Base-by-base conservation (phyloP, 208 protist genomes). In the Angomonas ambiguus region DNA sequence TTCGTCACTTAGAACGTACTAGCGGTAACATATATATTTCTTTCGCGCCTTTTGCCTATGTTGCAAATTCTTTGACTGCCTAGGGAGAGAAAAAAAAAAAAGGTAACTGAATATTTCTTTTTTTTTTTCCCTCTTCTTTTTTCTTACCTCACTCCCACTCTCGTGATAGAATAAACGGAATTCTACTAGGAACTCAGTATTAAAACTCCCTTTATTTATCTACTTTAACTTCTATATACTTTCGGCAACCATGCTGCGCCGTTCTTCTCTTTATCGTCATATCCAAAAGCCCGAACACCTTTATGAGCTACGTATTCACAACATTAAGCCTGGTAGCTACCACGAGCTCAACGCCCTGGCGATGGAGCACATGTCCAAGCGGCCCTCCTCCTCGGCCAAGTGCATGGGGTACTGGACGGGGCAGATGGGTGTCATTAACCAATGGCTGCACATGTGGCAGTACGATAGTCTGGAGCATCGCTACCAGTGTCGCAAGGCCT, bases 401-500 rank as follows among this genome's bases (percentile, higher is more conserved):
- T 88, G 82, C 62, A 69, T 82, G 56, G 88, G 82, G 24, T 91
- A 77, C 72, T 94, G 85, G 86, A 83, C 79, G 4, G 74, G 78
- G 42, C 83, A 94, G 65, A 70, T 92, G 30, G 88, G 88, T n/a
- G 83, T 55, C 1, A 51, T 91, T 1, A 90, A 92, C 41, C 74
- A 92, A 71, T 81, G 82, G 57, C 33, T 89, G 11, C 81, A 90
- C 42, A 67, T 94, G 25, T 92, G 88, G 85, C 67, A 89, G 62
- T 94, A 88, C 61, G 79, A 92, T 31, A 80, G 74, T 55, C 73
- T 94, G 28, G 57, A 77, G 66, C 83, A 94, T 58, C 84, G 88
- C 60, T 84, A 89, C 65, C 45, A 91, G 22, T 76, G 58, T 35
- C 70, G 66, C 30, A 81, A 76, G 56, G 33, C 64, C 32, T 58